phyloP scores from a whole-genome alignment of 2,329 filamentous ascomycete genomes.

The Pyricularia grisea region DNA sequence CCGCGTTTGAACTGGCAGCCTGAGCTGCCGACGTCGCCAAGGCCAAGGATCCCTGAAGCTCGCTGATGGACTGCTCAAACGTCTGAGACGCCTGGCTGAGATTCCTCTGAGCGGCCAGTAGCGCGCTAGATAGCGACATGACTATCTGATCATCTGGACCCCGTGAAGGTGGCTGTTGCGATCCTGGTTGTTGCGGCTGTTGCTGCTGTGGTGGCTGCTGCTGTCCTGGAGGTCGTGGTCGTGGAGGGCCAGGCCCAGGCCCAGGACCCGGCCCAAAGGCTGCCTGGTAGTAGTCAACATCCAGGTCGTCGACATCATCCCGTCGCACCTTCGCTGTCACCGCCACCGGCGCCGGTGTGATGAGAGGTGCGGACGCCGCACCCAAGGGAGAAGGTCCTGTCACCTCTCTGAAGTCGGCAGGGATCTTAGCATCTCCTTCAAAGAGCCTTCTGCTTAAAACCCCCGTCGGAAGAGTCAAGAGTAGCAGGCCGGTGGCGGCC shows the following conservation, averaged over 20 bases:
- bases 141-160: not conserved
- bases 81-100: conserved; percentile 6
- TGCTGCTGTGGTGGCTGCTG: not conserved
- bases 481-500: not conserved
- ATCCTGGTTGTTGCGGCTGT: not conserved
- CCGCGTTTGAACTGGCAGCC: not conserved
- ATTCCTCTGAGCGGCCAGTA: not conserved
- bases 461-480: not conserved
- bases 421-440: not conserved
- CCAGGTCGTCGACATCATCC: not conserved
- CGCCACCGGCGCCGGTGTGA: not conserved
- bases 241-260: no score
- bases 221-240: not conserved
- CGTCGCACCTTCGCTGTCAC: not conserved
- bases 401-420: not conserved
- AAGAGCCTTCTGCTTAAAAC: not conserved
- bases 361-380: not conserved
- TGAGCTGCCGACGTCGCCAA: not conserved
- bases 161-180: no score
- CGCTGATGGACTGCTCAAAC: conserved; percentile 7
- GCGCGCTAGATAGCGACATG: not conserved
- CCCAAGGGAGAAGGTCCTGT: not conserved
- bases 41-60: conserved; percentile 4
- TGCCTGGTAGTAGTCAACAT: not conserved
- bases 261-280: not conserved